Percentiles rank a stretch among this genome's conserved stretches.
phyloP scores from a whole-genome alignment of 495 filamentous ascomycete species.

The Hypoxylon rickii region DNA sequence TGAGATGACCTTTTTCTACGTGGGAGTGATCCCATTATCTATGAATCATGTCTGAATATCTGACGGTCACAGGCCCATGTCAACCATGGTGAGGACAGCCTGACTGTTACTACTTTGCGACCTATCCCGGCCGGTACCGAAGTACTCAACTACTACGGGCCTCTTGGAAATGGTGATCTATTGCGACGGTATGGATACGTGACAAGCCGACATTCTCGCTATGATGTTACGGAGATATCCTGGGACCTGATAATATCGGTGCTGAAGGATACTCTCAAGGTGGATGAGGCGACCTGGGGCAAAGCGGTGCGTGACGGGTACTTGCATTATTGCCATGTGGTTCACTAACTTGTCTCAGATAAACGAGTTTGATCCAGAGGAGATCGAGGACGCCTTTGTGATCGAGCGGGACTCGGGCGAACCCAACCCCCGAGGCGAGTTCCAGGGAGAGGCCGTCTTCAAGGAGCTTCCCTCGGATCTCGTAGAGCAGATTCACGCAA shows the following conservation, averaged over 20 bases:
- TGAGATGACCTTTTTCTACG: no score
- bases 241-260: conserved; percentile 55
- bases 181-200: conserved; percentile 90
- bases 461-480: conserved; percentile 44
- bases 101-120: conserved; percentile 70
- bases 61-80: conserved; percentile 60
- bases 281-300: conserved; percentile 48
- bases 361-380: conserved; percentile 40
- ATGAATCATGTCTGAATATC: no score
- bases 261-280: conserved; percentile 46
- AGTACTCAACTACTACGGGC: conserved; percentile 90
- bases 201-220: conserved; percentile 71
- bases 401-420: conserved; percentile 49
- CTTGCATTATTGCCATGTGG: conserved; percentile 6
- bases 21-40: no score
- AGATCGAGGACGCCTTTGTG: conserved; percentile 51
- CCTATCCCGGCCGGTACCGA: conserved; percentile 73
- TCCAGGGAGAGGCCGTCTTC: conserved; percentile 38
- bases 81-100: conserved; percentile 65
- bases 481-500: conserved; percentile 41
- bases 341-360: conserved; percentile 15
- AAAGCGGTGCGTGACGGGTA: conserved; percentile 46
- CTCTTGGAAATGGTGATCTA: conserved; percentile 78
- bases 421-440: conserved; percentile 41
- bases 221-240: conserved; percentile 82